A percentile compares a stretch with the other conserved stretches of the same genome.
phyloP scores from a whole-genome alignment of 2,329 filamentous ascomycete genomes.

The Pseudogymnoascus sp. region DNA sequence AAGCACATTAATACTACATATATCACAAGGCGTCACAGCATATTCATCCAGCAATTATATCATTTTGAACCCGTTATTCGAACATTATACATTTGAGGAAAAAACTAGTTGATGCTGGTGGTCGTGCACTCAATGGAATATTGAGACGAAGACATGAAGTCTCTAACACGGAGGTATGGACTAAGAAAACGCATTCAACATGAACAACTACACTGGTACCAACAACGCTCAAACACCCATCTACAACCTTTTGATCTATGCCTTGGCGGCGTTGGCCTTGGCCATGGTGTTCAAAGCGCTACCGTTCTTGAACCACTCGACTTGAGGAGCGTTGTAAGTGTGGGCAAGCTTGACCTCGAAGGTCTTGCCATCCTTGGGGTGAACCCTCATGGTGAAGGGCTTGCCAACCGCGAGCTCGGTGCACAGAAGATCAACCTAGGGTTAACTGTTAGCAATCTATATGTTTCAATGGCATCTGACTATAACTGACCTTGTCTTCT shows the following conservation, averaged over 20 bases:
- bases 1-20: background rate
- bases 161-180: conserved; percentile 9
- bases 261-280: conserved; percentile 40
- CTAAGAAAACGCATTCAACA: conserved; percentile 10
- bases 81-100: conserved; percentile 10
- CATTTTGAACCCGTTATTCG: background rate
- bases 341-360: conserved; percentile 82
- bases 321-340: conserved; percentile 96
- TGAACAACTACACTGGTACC: conserved; percentile 10
- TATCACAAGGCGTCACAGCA: background rate
- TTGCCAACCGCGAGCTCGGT: conserved; percentile 88
- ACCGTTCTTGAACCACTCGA: conserved; percentile 99
- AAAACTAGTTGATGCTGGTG: conserved; percentile 6
- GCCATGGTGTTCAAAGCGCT: conserved; percentile 98
- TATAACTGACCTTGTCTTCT: conserved; percentile 61
- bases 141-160: conserved; percentile 8
- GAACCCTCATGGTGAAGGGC: conserved; percentile 83
- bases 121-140: conserved; percentile 4
- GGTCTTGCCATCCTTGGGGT: conserved; percentile 75
- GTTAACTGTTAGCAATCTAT: conserved; percentile 13
- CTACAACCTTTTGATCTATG: conserved; percentile 6
- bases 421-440: conserved; percentile 68
- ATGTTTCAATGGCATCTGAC: background rate
- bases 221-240: conserved; percentile 11
- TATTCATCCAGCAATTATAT: background rate